Conservation (phyloP, 2,329 filamentous ascomycete genomes). For the Fusarium mexicanum region DNA sequence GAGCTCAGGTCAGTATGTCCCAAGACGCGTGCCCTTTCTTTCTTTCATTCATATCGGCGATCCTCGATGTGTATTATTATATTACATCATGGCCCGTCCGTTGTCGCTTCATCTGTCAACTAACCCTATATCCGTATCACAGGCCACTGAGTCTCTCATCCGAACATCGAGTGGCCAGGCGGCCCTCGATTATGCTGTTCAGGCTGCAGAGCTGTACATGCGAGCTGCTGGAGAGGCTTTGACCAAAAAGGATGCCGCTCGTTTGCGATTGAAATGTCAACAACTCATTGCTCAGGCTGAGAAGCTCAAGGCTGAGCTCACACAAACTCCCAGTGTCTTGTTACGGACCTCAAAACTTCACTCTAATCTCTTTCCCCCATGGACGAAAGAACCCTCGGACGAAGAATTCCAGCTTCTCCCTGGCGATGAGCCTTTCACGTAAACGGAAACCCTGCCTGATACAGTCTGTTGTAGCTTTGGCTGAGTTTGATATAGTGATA, state of each 20-base stretch:
- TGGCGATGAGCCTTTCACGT: conserved; percentile 70
- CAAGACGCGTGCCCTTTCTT: background rate
- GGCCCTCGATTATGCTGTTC: conserved; percentile 79
- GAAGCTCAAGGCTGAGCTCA: conserved; percentile 68
- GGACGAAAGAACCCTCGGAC: conserved; percentile 71
- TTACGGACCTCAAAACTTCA: conserved; percentile 82
- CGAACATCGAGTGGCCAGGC: conserved; percentile 54
- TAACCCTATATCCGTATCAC: conserved; percentile 4
- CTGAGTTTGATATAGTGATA: conserved; percentile 64
- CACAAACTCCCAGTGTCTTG: conserved; percentile 60
- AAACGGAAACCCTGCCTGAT: conserved; percentile 46
- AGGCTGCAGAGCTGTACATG: conserved; percentile 84
- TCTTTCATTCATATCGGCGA: background rate
- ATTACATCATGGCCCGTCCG: background rate
- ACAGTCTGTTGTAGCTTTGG: background rate
- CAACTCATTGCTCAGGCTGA: conserved; percentile 78
- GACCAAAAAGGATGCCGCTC: conserved; percentile 69
- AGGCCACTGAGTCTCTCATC: conserved; percentile 53
- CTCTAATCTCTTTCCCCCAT: conserved; percentile 84
- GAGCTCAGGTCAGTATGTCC: conserved; percentile 48
- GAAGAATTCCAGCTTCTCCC: conserved; percentile 68
- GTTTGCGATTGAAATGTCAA: conserved; percentile 75
- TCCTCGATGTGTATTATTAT: background rate
- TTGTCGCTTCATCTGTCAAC: background rate
- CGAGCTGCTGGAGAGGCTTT: conserved; percentile 71